phyloP scores from a whole-genome alignment of 2,329 filamentous ascomycete species.

The Ceratocystis ficicola region DNA sequence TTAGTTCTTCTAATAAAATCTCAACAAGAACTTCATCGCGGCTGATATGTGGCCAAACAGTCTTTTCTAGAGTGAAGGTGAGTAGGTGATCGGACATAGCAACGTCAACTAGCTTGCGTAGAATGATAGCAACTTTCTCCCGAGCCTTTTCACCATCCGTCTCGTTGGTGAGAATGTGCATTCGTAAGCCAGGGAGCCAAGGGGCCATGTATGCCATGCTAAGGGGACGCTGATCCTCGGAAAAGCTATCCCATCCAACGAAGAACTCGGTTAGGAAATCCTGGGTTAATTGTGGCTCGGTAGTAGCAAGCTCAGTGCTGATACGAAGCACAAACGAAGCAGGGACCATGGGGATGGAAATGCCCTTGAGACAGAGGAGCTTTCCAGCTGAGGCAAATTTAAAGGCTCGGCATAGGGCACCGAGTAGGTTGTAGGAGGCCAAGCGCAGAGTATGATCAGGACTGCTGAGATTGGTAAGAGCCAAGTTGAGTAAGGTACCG shows the following conservation, averaged over 20 bases:
- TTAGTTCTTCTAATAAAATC: slow-evolving; percentile 54
- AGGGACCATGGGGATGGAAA: slow-evolving; percentile 51
- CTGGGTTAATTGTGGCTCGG: slow-evolving; percentile 54
- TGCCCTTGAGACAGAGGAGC: slow-evolving; percentile 51
- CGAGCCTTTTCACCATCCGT: slow-evolving; percentile 52
- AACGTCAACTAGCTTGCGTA: slow-evolving; percentile 55
- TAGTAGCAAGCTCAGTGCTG: slow-evolving; percentile 49
- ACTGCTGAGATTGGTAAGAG: slow-evolving; percentile 54
- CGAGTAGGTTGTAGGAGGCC: slow-evolving; percentile 55
- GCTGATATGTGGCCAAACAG: slow-evolving; percentile 52
- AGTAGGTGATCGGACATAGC: slow-evolving; percentile 49
- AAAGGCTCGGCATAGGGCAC: slow-evolving; percentile 55
- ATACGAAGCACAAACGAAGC: slow-evolving; percentile 53
- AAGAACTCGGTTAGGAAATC: slow-evolving; percentile 65
- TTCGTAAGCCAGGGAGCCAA: slow-evolving; percentile 52
- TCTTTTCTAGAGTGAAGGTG: slow-evolving; percentile 49
- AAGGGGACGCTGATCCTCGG: slow-evolving; percentile 53
- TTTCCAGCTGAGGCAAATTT: slow-evolving; percentile 51
- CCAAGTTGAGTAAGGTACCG: slow-evolving; percentile 55
- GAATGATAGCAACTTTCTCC: slow-evolving; percentile 51
- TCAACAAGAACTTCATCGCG: slow-evolving; percentile 54
- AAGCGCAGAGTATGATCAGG: slow-evolving; percentile 47
- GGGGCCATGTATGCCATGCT: slow-evolving; percentile 59
- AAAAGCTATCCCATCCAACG: slow-evolving; percentile 58
- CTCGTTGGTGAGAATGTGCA: slow-evolving; percentile 46